phyloP scores from a whole-genome alignment of 2,329 filamentous ascomycete species.

The Trichoderma oligosporum region DNA sequence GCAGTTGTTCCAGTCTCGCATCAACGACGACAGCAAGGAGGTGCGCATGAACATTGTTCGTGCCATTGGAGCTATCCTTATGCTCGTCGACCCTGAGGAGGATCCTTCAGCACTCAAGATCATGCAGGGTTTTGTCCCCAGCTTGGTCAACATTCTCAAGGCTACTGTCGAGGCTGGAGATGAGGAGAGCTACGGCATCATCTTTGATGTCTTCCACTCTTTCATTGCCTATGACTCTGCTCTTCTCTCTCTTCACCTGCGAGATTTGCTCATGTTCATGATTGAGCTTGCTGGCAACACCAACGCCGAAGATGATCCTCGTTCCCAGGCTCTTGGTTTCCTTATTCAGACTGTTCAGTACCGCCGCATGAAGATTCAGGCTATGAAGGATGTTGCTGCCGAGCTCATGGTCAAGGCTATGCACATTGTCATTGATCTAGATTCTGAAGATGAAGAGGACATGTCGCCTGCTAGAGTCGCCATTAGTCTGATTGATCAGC shows the following conservation, averaged over 20 bases:
- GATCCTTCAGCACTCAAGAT: constrained; percentile 67
- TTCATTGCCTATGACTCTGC: constrained; percentile 85
- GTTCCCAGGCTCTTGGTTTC: constrained; percentile 88
- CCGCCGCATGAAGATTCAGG: constrained; percentile 93
- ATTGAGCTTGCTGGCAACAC: constrained; percentile 77
- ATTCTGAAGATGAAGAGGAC: constrained; percentile 75
- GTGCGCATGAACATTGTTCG: constrained; percentile 94
- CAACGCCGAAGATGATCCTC: constrained; percentile 75
- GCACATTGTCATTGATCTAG: constrained; percentile 85
- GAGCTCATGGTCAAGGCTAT: constrained; percentile 84
- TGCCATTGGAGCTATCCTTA: constrained; percentile 80
- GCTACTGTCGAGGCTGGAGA: constrained; percentile 73
- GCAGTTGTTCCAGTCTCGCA: constrained; percentile 77
- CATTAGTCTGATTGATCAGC: constrained; percentile 81
- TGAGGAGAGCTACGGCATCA: constrained; percentile 82
- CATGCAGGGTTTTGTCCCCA: constrained; percentile 76
- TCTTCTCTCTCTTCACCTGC: constrained; percentile 79
- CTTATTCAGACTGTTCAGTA: constrained; percentile 89
- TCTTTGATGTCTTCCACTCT: constrained; percentile 96
- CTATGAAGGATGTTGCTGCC: constrained; percentile 75
- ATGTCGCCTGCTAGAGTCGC: constrained; percentile 77
- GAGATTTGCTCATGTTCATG: constrained; percentile 90
- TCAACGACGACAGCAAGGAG: constrained; percentile 87
- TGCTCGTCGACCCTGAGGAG: constrained; percentile 85
- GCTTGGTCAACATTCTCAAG: constrained; percentile 88